Base-by-base conservation (phyloP, 164 flowering plant genomes). In the Piper betle region DNA sequence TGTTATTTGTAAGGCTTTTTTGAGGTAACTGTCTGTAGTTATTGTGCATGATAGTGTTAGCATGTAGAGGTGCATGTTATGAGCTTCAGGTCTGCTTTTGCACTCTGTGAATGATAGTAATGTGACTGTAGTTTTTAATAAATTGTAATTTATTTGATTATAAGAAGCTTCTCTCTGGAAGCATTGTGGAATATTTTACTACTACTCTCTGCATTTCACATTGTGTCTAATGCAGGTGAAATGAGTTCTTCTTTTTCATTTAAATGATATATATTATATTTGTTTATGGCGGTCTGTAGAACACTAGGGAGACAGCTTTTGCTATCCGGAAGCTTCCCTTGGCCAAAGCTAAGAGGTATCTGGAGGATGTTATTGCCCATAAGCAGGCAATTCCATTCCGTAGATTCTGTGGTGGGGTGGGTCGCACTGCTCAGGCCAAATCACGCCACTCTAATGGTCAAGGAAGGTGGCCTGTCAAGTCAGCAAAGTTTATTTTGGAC, bases 381-480 rank as follows among this genome's bases (percentile, higher is more conserved):
- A 88, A 91, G 61, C 96, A 91, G 63, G 98, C 98, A 39, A 86
- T 88, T 42, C 98, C 98, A 12, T 88, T 91, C 82, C 75, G 83
- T 1, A 86, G 98, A 2, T 91, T 86, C 73, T 91, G 98, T 76
- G 46, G 96, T 20, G 95, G 98, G 74, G 98, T 91, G 68, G 98
- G 98, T 16, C 78, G 96, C 33, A 91, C 98, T 67, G 98, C 96
- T 66, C 96, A 88, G 65, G 98, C 91, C 16, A 91, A 91, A 2
- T n/a, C 56, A 53, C 77, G 91, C 57, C 98, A 92, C 55, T 78
- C 96, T 4, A 92, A 92, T 78, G 98, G 96, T 5, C 98, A 92
- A 66, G 98, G 93, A 18, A 87, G 98, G 41, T 92, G 98, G 98
- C 98, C 98, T 4, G 89, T 65, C 0, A 92, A 92, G 48, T 92